Conservation (phyloP, 371 early-diverging fungal genomes). For the Amoeboradix gromovi region DNA sequence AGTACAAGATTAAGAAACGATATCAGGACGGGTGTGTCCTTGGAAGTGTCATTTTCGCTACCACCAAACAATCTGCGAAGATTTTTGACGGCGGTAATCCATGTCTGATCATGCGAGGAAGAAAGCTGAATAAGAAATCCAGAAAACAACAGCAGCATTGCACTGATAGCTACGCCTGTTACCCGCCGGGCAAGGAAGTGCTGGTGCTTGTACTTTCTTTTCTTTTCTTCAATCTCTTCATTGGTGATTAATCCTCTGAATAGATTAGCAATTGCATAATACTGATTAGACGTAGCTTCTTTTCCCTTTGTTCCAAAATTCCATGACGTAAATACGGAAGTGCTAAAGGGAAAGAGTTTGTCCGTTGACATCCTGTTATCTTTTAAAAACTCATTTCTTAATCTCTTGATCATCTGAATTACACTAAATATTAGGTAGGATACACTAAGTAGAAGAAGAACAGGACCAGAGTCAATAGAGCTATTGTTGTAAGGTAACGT, state of each 20-base stretch:
- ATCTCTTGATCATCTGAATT: not conserved
- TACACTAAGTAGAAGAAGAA: not conserved
- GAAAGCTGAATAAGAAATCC: not conserved
- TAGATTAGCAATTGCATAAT: not conserved
- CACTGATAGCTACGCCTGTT: not conserved
- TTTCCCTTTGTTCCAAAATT: not conserved
- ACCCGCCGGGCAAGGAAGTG: not conserved
- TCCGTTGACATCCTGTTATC: not conserved
- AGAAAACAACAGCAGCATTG: not conserved
- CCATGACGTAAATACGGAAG: not conserved
- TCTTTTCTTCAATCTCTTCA: not conserved
- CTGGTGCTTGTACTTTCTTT: not conserved
- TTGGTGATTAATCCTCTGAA: not conserved
- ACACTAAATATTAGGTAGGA: not conserved
- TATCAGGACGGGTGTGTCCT: conserved; percentile 3
- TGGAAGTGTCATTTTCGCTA: not conserved
- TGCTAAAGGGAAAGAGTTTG: not conserved
- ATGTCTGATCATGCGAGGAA: not conserved
- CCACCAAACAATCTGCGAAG: not conserved
- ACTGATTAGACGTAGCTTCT: not conserved
- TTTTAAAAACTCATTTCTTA: not conserved
- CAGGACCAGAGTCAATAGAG: not conserved
- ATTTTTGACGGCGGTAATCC: not conserved
- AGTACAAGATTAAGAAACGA: conserved; percentile 3
- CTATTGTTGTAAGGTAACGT: not conserved